These are phyloP conservation scores for Multifurca ochricompacta DNA, from an alignment of 768 basidiomycete species.

Conservation along the genomic window DNA sequence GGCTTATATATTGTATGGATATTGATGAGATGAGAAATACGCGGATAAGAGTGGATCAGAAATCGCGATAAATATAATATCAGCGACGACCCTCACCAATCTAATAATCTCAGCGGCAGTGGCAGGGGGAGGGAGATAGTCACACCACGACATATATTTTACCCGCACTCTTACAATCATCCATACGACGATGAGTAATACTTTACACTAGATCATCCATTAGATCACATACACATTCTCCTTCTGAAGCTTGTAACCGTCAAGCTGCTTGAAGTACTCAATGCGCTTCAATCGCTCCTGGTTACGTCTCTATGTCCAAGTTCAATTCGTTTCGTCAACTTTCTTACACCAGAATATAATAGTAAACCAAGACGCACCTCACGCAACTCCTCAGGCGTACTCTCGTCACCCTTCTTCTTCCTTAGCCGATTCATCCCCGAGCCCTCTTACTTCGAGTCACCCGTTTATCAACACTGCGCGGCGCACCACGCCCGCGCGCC, in stretches of 20 bases:
- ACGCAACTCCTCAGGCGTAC: slow-evolving; percentile 20
- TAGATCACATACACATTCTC: slow-evolving; percentile 21
- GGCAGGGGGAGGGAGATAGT: too few relatives aligned
- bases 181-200: neutral
- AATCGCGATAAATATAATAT: too few relatives aligned
- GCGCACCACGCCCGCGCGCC: neutral
- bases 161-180: too few relatives aligned
- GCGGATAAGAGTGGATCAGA: too few relatives aligned
- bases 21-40: too few relatives aligned
- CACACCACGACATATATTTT: too few relatives aligned
- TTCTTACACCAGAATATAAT: neutral
- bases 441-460: neutral
- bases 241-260: slow-evolving; percentile 15
- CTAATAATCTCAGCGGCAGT: too few relatives aligned
- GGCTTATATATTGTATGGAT: too few relatives aligned
- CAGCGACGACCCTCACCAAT: too few relatives aligned
- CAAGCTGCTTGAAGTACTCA: slow-evolving; percentile 22
- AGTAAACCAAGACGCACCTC: slow-evolving; percentile 8
- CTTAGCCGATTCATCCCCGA: slow-evolving; percentile 3
- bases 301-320: slow-evolving; percentile 11
- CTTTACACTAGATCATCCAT: neutral
- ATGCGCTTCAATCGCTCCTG: slow-evolving; percentile 15
- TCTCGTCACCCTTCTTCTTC: slow-evolving; percentile 19
- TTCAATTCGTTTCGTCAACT: neutral
- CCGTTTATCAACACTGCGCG: neutral